Evolutionary conservation across 805 yeast genomes (phyloP), one percentile per base, ranked within the genome.

Genomic region (Huiozyma naganishii): DNA sequence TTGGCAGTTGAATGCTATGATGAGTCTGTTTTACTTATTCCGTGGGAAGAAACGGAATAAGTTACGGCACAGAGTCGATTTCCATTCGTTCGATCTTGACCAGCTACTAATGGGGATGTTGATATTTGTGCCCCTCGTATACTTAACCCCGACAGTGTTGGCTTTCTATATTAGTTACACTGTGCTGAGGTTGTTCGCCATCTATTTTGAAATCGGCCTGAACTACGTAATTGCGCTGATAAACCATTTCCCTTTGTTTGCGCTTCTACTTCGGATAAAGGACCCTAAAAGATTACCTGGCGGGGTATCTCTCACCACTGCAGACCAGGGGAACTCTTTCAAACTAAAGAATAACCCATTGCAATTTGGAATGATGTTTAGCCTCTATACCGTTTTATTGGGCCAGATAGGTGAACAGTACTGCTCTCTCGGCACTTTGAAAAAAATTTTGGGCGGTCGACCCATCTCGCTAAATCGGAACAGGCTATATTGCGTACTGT

Each of bases 1-100:
- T 47, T 80, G 87, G 73, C 95, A 86, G 54, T 61, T 83, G 17
- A 72, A 72, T 34, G 73, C 80, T 6, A 61, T 92, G 47, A 67
- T 69, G 41, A 85, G 96, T 9, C 68, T 92, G 44, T 84, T 85
- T 63, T 80, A 87, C 50, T 67, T 94, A 37, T 90, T 92, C 53
- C 73, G 90, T 44, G 99, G 99, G 1, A 83, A 83, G 61, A 88
- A 89, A 61, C 81, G 78, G 52, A 92, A 92, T 56, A 78, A 82
- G 4, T 66, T 92, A 54, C 74, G 97, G 51, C 72, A 84, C 44
- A 79, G 98, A 68, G 78, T 88, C 30, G 99, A 92, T 60, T 77
- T 80, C 27, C 79, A 88, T 48, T 77, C 82, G 58, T 90, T 84
- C 59, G 90, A 84, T 47, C 67, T 90, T 27, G 96, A 89, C 58